Evolutionary conservation across 306 rosid genomes (phyloP), one percentile per base, ranked within the genome.

Genomic region (Fragaria iinumae): DNA sequence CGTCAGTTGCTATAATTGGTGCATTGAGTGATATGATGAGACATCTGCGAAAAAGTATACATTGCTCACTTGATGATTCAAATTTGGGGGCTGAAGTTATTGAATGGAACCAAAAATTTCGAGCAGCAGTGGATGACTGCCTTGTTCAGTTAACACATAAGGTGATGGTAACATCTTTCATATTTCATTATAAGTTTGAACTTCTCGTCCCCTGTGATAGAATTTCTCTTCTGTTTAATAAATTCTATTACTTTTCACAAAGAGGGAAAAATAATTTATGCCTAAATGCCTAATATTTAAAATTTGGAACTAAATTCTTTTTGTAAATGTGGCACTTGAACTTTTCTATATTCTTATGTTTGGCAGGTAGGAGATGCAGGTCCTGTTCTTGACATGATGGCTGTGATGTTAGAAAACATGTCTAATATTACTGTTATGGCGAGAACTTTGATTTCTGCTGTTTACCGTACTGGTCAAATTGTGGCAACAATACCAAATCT

Each of bases 1-100:
- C 82, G 11, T 72, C 82, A 20, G 78, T 79, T n/a, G 73, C 92
- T 79, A 86, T 90, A 73, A 86, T 86, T 60, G 92, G 90, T 77
- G 92, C 89, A 55, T 68, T 90, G 57, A 79, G 78, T 67, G 71
- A 59, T 76, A 69, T 83, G 75, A 79, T 77, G 80, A 79, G 77
- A 69, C 50, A 80, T 77, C 79, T 66, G 55, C 55, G 57, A 21
- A 80, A 77, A 77, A 79, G 80, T 65, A 47, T 82, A 76, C 83
- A 77, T 69, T 83, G 60, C 80, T 79, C 78, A 20, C 78, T 79
- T 39, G 82, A 79, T 65, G 82, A 79, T 79, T 79, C 78, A 18
- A 79, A 73, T 64, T 79, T 79, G 68, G 82, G 82, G 64, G 39
- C 68, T 3, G 82, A 79, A 72, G 69, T 79, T 2, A 79, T 65